phyloP scores from a whole-genome alignment of 2,329 filamentous ascomycete genomes.

The Fusarium graminum region DNA sequence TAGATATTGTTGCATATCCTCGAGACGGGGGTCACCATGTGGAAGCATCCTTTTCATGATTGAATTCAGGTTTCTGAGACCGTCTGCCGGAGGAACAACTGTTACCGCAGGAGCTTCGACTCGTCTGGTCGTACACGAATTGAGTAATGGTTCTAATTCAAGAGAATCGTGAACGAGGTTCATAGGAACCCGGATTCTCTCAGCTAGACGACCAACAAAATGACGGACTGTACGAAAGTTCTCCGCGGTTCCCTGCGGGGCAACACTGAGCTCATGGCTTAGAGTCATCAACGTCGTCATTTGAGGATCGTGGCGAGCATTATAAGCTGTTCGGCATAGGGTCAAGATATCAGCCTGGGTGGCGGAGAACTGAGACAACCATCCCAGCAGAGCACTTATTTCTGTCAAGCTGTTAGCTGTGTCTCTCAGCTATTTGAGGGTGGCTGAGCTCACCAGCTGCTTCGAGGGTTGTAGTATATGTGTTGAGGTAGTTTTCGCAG shows the following conservation, averaged over 20 bases:
- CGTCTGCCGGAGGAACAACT: slow-evolving; percentile 46
- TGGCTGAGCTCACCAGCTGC: slow-evolving; percentile 12
- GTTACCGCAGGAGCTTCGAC: slow-evolving; percentile 33
- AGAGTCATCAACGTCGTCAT: slow-evolving; percentile 32
- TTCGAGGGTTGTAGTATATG: background rate
- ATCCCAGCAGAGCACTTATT: slow-evolving; percentile 4
- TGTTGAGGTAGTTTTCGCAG: slow-evolving; percentile 31
- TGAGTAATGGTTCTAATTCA: slow-evolving; percentile 52
- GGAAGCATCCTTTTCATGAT: slow-evolving; percentile 53
- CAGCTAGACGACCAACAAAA: slow-evolving; percentile 60
- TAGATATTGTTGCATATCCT: slow-evolving; percentile 15
- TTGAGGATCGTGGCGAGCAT: slow-evolving; percentile 32
- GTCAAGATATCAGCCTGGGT: background rate
- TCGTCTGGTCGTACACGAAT: slow-evolving; percentile 46
- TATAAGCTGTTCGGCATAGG: slow-evolving; percentile 35
- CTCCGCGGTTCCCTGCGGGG: background rate
- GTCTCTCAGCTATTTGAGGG: background rate
- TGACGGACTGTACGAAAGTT: slow-evolving; percentile 54
- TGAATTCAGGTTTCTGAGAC: slow-evolving; percentile 47
- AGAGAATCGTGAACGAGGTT: slow-evolving; percentile 54
- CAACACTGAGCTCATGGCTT: slow-evolving; percentile 14
- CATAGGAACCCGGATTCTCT: slow-evolving; percentile 56
- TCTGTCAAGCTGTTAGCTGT: slow-evolving; percentile 17
- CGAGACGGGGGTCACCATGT: slow-evolving; percentile 12
- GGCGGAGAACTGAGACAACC: slow-evolving; percentile 29